These are phyloP conservation scores for Botrytis pseudocinerea DNA, from an alignment of 2,329 filamentous ascomycete genomes.

Conservation along the genomic window DNA sequence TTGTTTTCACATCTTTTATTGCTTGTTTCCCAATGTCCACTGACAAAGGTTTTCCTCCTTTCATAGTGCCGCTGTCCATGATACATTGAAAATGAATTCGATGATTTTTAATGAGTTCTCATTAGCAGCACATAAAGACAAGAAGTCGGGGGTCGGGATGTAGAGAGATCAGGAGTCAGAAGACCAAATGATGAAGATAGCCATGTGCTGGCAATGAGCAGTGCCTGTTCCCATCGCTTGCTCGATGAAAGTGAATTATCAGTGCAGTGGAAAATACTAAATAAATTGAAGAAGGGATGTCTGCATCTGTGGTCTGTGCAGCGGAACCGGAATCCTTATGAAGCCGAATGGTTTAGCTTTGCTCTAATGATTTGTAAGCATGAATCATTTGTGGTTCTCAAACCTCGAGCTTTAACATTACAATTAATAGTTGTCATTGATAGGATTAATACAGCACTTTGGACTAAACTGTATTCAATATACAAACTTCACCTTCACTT, in stretches of 20 bases:
- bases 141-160: not conserved
- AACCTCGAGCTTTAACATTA: not conserved
- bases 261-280: not conserved
- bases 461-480: not conserved
- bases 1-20: no score
- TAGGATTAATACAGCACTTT: not conserved
- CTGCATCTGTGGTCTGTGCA: no score
- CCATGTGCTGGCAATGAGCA: not conserved
- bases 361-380: not conserved
- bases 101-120: not conserved
- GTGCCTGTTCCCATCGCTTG: not conserved
- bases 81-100: not conserved
- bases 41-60: not conserved
- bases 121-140: not conserved
- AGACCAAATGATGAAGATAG: not conserved
- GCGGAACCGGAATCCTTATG: no score
- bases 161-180: not conserved
- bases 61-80: not conserved
- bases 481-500: not conserved
- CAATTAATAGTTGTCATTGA: not conserved
- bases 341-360: no score
- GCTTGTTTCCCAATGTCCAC: no score
- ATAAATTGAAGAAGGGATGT: not conserved
- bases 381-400: not conserved
- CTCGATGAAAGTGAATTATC: not conserved